Percentiles rank a stretch among this genome's conserved stretches.
Evolutionary conservation across 805 yeast genomes (phyloP).

Genomic region (Yarrowia sp.): DNA sequence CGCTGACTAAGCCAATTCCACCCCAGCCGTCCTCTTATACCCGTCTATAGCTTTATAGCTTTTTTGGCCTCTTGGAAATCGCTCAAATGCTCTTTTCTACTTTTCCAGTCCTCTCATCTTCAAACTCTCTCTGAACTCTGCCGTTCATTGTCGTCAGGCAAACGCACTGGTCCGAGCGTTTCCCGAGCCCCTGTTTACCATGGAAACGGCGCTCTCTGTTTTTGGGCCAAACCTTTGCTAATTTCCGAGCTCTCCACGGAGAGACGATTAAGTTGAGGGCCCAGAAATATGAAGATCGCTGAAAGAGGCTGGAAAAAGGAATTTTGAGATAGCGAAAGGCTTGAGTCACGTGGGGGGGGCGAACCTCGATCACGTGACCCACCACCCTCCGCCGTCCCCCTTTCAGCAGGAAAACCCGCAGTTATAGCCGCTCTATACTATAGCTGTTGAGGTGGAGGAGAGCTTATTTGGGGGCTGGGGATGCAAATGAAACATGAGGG

Average conservation of each 20-base stretch:
- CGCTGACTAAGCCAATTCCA: too few species aligned
- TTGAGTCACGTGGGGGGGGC: neutral
- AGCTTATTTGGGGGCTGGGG: neutral
- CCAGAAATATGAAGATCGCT: neutral
- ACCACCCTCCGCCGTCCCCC: neutral
- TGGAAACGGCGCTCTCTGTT: neutral
- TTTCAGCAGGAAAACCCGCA: neutral
- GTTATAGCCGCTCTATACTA: neutral
- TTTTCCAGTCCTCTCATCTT: too few species aligned
- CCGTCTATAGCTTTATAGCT: too few species aligned
- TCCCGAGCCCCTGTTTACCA: slow-evolving; percentile 1
- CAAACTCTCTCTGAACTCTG: neutral
- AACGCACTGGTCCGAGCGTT: neutral
- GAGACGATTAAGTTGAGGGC: neutral
- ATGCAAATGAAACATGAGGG: neutral
- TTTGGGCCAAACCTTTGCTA: slow-evolving; percentile 2
- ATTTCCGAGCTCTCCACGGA: slow-evolving; percentile 19
- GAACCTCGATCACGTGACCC: neutral
- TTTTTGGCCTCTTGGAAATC: neutral
- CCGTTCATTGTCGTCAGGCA: too few species aligned
- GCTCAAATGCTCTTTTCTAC: neutral
- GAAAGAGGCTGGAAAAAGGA: neutral
- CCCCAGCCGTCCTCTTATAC: too few species aligned
- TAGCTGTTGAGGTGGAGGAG: slow-evolving; percentile 3
- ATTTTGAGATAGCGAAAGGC: too few species aligned